Evolutionary conservation across 306 rosid genomes (phyloP), one percentile per base, ranked within the genome.

Genomic region (Medicago ruthenica): DNA sequence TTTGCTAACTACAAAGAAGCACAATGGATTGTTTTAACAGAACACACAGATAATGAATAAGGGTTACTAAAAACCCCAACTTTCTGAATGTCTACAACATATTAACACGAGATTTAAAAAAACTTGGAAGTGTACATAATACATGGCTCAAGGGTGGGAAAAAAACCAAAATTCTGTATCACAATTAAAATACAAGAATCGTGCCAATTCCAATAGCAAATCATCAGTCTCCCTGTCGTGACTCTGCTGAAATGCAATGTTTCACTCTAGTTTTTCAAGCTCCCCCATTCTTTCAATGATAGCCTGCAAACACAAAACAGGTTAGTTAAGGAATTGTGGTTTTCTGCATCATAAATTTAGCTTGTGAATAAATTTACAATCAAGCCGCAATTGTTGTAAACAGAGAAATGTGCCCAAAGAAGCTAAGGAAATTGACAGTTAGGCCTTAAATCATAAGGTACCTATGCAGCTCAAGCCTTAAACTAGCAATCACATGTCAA

Each of bases 201-300:
- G 68, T 12, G 72, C 61, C 67, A 75, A 72, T 21, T 59, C 67
- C 67, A 42, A 4, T 34, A n/a, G 53, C 64, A 82, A 39, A 67
- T 66, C 67, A 66, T 60, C 36, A 71, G 54, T 76, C 81, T 75
- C 75, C 86, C 51, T 18, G 15, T 65, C 24, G 54, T 7, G 44
- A 18, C 54, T 50, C 42, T 36, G 51, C 58, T 1, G 14, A 41
- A 36, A 57, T 12, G 41, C 39, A 11, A 60, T 6, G 34, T 61
- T 34, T 85, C 80, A 85, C 62, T 85, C 88, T 4, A 85, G 80
- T 82, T 85, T 85, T 79, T 85, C 88, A 69, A 85, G 82, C 55
- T 85, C 88, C 68, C 86, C 88, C 88, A 85, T 85, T 20, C 88
- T 85, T 74, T 82, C 88, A 67, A 85, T 85, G 82, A 85, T 82